Evolutionary conservation across 2,329 filamentous ascomycete species (phyloP).

Genomic region (Emmonsiellopsis sp.): DNA sequence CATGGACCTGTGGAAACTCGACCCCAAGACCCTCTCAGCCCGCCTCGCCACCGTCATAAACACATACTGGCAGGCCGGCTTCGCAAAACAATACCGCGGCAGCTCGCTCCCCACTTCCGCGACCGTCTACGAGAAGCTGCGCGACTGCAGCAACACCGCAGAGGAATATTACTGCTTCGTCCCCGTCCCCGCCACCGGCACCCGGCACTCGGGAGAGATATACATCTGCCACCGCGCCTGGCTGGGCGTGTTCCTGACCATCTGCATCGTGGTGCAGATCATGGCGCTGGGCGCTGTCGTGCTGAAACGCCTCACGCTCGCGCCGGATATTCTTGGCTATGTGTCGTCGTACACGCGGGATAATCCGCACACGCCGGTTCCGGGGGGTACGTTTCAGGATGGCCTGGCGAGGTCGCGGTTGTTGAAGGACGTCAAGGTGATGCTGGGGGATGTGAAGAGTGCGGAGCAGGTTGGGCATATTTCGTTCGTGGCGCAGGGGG

Average conservation of each 20-base stretch:
- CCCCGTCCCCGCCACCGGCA: neutral
- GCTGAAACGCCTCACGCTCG: neutral
- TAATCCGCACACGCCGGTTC: neutral
- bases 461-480: neutral
- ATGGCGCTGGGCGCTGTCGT: neutral
- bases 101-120: neutral
- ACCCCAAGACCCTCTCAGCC: neutral
- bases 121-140: neutral
- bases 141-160: neutral
- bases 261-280: neutral
- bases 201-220: neutral
- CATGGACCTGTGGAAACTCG: slow-evolving; percentile 2
- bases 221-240: neutral
- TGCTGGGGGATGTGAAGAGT: neutral
- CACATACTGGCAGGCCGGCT: neutral
- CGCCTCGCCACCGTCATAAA: neutral
- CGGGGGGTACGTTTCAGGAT: neutral
- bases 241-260: neutral
- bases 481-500: neutral
- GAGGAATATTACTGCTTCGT: neutral
- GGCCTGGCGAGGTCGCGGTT: neutral
- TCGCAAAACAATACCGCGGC: neutral
- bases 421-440: neutral
- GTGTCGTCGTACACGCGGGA: slow-evolving; percentile 1
- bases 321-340: slow-evolving; percentile 1